A percentile compares a stretch with the other conserved stretches of the same genome.
Evolutionary conservation across 345 rosid genomes (phyloP).

Genomic region (Acer saccharum): DNA sequence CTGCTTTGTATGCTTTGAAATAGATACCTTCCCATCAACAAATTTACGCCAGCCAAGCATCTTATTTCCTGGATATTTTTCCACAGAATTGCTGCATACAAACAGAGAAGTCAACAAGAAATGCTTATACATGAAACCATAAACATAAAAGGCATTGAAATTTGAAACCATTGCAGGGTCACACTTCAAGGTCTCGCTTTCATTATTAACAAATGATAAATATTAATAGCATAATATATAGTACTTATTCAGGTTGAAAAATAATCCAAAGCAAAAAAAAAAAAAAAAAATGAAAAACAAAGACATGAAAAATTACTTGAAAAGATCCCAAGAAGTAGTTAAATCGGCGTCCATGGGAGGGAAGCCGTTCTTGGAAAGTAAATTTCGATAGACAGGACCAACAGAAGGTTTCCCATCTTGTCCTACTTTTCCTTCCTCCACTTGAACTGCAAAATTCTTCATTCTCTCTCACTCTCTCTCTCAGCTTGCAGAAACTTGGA

Average conservation of each 20-base stretch:
- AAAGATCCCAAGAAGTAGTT: slow-evolving; percentile 79
- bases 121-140: not conserved
- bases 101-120: not conserved
- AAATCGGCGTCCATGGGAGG: slow-evolving; percentile 58
- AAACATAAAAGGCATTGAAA: not conserved
- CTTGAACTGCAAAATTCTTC: slow-evolving; percentile 72
- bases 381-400: slow-evolving; percentile 85
- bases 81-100: slow-evolving; percentile 56
- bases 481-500: slow-evolving; percentile 15
- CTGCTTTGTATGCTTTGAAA: not conserved
- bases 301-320: slow-evolving; percentile 46
- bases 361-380: slow-evolving; percentile 58
- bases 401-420: slow-evolving; percentile 72
- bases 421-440: slow-evolving; percentile 80
- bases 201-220: too few species aligned
- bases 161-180: not conserved
- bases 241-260: too few species aligned
- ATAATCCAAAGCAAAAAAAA: not conserved
- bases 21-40: slow-evolving; percentile 68
- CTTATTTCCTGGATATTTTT: slow-evolving; percentile 58
- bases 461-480: slow-evolving; percentile 26
- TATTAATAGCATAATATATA: too few species aligned
- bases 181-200: too few species aligned
- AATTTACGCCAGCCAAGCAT: slow-evolving; percentile 94
- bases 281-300: not conserved